Evolutionary conservation across 805 yeast genomes (phyloP), one percentile per base, ranked within the genome.

Genomic region (Myxozyma monticola): DNA sequence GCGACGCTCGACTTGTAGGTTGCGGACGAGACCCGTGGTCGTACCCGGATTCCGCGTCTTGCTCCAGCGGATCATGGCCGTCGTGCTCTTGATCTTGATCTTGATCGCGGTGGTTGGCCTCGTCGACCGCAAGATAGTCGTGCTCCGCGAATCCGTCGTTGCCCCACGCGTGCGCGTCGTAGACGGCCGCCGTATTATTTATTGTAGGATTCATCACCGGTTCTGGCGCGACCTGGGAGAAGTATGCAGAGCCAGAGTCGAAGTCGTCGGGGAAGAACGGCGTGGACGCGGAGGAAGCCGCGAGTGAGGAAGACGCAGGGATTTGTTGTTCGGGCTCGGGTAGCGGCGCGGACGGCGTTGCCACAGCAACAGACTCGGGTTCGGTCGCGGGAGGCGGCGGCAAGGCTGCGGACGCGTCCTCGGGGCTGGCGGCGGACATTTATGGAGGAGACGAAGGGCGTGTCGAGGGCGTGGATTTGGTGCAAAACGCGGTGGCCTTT

Each of bases 251-350:
- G 4, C 42, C 49, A 6, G 59, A 45, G 38, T 48, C 54, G 29
- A 54, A 51, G 24, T 54, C 56, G 45, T 54, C 59, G 15, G 56
- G 56, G 24, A 39, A 53, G 28, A 51, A 35, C 29, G 51, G 45
- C 6, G 57, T 42, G 8, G 49, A 45, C 21, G 29, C 40, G 9
- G 46, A 29, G 29, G 49, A 31, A 25, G n/a, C 49, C 45, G 31
- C 33, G n/a, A n/a, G n/a, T 15, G 45, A 29, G 18, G 40, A 42
- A 2, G 24, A 25, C 37, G 31, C 38, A 12, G 40, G 45, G 21
- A 35, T 15, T 17, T 36, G 38, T n/a, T 7, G 17, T 15, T n/a
- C 25, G 6, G 39, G 49, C 34, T 8, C 38, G 7, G 30, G 31
- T 4, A 15, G 12, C 7, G 48, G 29, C 9, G 6, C 30, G 8